Evolutionary conservation across 768 basidiomycete species (phyloP).

Genomic region (Phlebiopsis flavidoalba): DNA sequence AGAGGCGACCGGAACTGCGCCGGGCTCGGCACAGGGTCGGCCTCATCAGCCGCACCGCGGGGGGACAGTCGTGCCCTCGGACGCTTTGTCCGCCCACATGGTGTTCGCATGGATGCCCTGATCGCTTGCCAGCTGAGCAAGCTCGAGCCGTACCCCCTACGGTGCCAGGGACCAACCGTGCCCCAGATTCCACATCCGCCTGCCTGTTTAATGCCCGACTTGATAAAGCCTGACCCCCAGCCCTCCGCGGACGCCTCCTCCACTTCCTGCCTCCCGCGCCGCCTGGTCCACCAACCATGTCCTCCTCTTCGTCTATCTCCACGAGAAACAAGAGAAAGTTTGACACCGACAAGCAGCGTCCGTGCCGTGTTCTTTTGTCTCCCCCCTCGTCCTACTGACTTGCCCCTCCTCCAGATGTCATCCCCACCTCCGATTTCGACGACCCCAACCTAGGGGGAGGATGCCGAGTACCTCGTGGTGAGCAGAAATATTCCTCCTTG

Average conservation of each 20-base stretch:
- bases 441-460: constrained; percentile 32
- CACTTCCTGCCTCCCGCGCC: neutral
- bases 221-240: constrained; percentile 2
- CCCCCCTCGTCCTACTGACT: neutral
- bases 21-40: no score
- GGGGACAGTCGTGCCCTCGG: no score
- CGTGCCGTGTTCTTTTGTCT: neutral
- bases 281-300: constrained; percentile 9
- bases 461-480: constrained; percentile 20
- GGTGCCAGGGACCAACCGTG: no score
- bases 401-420: constrained; percentile 22
- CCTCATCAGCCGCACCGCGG: no score
- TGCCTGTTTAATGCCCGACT: no score
- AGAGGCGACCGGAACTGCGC: no score
- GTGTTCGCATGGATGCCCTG: no score
- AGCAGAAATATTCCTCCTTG: no score
- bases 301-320: constrained; percentile 7
- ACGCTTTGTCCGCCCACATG: no score
- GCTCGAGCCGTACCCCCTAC: no score
- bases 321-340: constrained; percentile 8
- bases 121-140: no score
- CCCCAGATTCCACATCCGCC: no score
- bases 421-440: constrained; percentile 20
- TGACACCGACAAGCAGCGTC: constrained; percentile 6
- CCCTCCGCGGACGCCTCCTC: neutral